Conservation (phyloP, 768 basidiomycete genomes). For the Lentinula guzmanii region DNA sequence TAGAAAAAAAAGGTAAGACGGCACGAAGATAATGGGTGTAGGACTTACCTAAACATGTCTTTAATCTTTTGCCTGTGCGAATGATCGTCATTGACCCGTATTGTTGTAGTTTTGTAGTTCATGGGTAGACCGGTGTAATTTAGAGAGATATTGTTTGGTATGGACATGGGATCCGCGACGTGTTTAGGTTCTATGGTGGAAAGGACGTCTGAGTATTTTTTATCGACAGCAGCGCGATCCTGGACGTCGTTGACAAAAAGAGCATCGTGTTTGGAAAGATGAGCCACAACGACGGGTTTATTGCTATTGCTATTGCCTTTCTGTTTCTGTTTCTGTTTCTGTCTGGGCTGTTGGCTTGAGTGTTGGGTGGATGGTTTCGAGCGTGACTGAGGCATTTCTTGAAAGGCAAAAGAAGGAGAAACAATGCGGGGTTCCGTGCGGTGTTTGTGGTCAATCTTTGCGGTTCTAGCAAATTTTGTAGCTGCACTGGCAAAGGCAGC, state of each 20-base stretch:
- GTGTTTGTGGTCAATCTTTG: background rate
- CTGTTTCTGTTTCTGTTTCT: background rate
- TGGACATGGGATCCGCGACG: constrained; percentile 45
- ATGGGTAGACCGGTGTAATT: background rate
- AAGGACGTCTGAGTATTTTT: background rate
- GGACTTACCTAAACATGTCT: constrained; percentile 12
- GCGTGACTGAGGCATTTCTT: background rate
- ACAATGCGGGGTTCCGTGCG: background rate
- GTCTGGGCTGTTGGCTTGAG: constrained; percentile 6
- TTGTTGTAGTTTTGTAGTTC: background rate
- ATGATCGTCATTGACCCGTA: background rate
- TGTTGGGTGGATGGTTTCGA: background rate
- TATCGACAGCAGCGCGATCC: constrained; percentile 27
- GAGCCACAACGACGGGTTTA: constrained; percentile 10
- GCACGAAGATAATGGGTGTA: background rate
- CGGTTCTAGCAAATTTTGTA: background rate
- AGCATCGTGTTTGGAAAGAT: constrained; percentile 2
- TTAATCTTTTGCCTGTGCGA: background rate
- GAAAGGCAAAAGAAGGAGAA: background rate
- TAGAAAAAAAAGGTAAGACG: background rate
- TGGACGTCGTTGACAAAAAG: constrained; percentile 26
- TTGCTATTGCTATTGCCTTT: background rate
- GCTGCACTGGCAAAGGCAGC: constrained; percentile 17
- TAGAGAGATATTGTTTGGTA: constrained; percentile 36
- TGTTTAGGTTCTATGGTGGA: constrained; percentile 2